Conservation (phyloP, 345 rosid species). For the Ceriops decandra region DNA sequence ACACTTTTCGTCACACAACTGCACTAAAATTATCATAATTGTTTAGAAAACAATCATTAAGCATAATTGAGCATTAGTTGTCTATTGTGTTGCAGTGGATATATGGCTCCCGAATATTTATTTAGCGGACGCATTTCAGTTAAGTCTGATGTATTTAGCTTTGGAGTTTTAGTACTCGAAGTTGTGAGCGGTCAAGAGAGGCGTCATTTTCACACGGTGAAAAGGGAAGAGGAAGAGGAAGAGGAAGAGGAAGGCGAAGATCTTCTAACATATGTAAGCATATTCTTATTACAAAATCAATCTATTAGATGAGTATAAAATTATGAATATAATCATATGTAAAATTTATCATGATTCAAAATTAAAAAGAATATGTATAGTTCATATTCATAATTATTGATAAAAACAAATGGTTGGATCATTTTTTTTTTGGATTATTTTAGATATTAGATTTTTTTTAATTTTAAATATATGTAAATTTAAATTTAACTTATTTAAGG, state of each 20-base stretch:
- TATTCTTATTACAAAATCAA: background rate
- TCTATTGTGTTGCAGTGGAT: conserved; percentile 31
- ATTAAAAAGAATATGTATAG: too few species aligned
- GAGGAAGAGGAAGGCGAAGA: conserved; percentile 7
- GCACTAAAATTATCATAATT: too few species aligned
- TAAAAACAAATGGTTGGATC: too few species aligned
- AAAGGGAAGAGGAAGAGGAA: conserved; percentile 1
- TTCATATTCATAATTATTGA: too few species aligned
- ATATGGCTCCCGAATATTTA: conserved; percentile 41
- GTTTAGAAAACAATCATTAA: background rate
- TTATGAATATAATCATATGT: background rate
- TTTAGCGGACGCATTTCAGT: conserved; percentile 31
- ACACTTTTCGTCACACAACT: background rate
- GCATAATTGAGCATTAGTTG: background rate
- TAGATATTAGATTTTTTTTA: too few species aligned
- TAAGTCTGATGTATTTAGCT: conserved; percentile 39
- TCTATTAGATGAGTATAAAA: background rate
- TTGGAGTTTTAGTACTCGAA: conserved; percentile 34
- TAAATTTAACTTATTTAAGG: too few species aligned
- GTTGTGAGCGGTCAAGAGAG: conserved; percentile 25
- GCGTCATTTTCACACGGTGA: background rate
- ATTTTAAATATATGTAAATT: too few species aligned
- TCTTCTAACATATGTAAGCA: conserved; percentile 31
- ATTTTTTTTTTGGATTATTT: too few species aligned
- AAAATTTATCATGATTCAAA: too few species aligned